Conservation (phyloP, 768 basidiomycete species). For the Clitopilus hobsonii region DNA sequence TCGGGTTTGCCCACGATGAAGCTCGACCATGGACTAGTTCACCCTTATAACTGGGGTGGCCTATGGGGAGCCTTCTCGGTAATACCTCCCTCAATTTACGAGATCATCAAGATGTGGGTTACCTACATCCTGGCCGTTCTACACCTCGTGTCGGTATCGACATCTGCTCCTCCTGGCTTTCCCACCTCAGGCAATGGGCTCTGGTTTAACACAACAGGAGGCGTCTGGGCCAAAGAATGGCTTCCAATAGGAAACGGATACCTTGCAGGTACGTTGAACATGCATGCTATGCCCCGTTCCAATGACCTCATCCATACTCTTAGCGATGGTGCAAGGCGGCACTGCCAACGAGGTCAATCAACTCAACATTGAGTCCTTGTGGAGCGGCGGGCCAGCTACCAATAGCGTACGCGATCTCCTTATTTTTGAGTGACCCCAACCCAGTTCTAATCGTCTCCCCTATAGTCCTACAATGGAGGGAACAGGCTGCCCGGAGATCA, state of each 20-base stretch:
- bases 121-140: conserved; percentile 16
- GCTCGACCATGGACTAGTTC: conserved; percentile 5
- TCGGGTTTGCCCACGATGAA: conserved; percentile 13
- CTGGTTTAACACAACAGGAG: conserved; percentile 57
- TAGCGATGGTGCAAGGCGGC: conserved; percentile 66
- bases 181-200: conserved; percentile 71
- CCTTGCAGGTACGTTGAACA: conserved; percentile 43
- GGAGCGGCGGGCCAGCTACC: conserved; percentile 71
- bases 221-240: conserved; percentile 53
- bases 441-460: too few relatives aligned
- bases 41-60: conserved; percentile 13
- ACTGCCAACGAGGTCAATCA: conserved; percentile 55
- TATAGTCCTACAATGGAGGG: conserved; percentile 65
- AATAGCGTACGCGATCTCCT: conserved; percentile 38
- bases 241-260: conserved; percentile 76
- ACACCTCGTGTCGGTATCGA: conserved; percentile 14
- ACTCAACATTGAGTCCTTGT: conserved; percentile 72
- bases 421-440: neutral
- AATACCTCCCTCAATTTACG: conserved; percentile 4
- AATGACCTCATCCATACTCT: neutral
- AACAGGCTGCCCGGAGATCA: conserved; percentile 49
- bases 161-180: conserved; percentile 40
- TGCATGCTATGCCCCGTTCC: neutral
- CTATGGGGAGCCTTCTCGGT: conserved; percentile 9
- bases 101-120: conserved; percentile 18